A percentile compares a stretch with the other conserved stretches of the same genome.
Conservation (phyloP, 257 asterid genomes). For the Verbena officinalis region DNA sequence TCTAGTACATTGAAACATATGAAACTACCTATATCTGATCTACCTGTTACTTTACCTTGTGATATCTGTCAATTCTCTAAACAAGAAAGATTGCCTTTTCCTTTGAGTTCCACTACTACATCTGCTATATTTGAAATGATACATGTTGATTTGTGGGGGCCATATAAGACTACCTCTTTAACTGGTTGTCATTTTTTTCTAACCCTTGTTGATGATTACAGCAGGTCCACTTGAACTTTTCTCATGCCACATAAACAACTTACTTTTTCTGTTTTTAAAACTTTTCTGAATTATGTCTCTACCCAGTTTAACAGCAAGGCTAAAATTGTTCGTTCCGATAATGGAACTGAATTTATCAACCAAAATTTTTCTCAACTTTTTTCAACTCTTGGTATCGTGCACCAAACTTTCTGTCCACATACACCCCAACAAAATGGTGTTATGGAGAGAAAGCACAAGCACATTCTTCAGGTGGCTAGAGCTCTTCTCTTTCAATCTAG, state of each 20-base stretch:
- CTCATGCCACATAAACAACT: not conserved
- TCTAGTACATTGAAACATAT: not conserved
- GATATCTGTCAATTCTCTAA: not conserved
- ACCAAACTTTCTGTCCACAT: not conserved
- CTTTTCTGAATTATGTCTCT: not conserved
- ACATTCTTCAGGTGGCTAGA: not conserved
- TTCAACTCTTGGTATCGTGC: not conserved
- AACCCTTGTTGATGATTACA: constrained; percentile 14
- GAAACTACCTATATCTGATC: not conserved
- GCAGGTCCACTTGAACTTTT: constrained; percentile 1
- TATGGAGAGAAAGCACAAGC: not conserved
- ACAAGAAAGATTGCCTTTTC: not conserved
- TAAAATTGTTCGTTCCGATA: not conserved
- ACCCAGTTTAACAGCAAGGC: not conserved
- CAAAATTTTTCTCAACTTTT: not conserved
- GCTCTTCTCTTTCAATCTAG: not conserved
- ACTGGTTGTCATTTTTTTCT: not conserved
- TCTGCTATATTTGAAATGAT: not conserved
- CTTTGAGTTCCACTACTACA: not conserved
- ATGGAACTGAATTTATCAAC: constrained; percentile 5
- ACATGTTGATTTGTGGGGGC: constrained; percentile 20
- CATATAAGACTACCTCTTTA: not conserved
- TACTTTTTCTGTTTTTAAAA: not conserved
- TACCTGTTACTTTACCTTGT: not conserved
- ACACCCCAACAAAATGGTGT: not conserved